Evolutionary conservation across 164 flowering plant genomes (phyloP), one percentile per base, ranked within the genome.

Genomic region (Tetracentron sinense): DNA sequence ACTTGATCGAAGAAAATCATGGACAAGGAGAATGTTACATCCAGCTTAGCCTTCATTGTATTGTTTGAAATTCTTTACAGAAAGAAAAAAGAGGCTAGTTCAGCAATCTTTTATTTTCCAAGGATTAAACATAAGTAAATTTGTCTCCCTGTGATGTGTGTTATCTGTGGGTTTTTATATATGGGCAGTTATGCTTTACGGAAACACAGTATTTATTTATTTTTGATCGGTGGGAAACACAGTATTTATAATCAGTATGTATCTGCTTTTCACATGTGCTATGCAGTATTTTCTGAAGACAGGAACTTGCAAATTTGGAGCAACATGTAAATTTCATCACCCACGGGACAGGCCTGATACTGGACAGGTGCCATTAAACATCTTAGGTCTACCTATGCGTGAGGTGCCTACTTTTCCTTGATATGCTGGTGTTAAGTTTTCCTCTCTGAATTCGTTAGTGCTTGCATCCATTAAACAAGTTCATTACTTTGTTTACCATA

Each of bases 311-410:
- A 87, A 81, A 68, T 87, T 73, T 75, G 92, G 89, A 38, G 58
- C 81, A 30, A 70, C 86, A 22, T 87, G 92, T 76, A 87, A 87
- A 80, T 87, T 78, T 71, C 82, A 85, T 78, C 92, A 87, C 65
- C 89, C 88, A 28, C 74, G 55, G 29, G 85, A 87, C 69, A 81
- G 81, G 69, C 72, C 75, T 61, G 86, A 83, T 63, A 81, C 83
- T 61, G 85, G 74, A 58, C 92, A 82, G 38, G 76, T 85, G 26
- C 61, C 71, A 31, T 72, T 85, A 59, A 87, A 87, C 61, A 58
- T 64, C 27, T 56, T 85, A 42, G 89, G 92, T 27, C 72, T 83
- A 50, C 92, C 89, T 19, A 78, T 84, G 73, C 87, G 85, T 25
- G 81, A 82, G 87, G 92, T 86, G 58, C 38, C 38, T 70, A 56